Evolutionary conservation across 2,329 filamentous ascomycete species (phyloP), one percentile per base, ranked within the genome.

Genomic region (Cladosporium oxysporum): DNA sequence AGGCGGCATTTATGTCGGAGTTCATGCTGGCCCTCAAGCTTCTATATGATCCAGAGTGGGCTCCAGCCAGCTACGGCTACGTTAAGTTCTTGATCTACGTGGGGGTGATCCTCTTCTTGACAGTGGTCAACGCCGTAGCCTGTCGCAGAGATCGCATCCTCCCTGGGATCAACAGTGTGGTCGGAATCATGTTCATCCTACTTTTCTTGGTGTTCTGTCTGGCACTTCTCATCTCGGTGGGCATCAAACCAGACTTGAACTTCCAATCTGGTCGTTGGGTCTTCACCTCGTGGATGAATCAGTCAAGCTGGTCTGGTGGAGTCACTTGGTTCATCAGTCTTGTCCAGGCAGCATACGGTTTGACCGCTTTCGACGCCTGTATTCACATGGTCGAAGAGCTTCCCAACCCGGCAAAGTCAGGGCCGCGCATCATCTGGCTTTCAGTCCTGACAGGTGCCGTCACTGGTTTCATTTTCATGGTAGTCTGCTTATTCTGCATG

Each of bases 381-480:
- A 85, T 87, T 44, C 85, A 87, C 71, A 82, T 87, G 78, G 82
- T 85, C 2, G 85, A 87, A 68, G 84, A 87, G 70, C 84, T 87
- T 1, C 84, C 84, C 1, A 75, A 78, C 4, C 84, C 85, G 1
- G 76, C 83, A 33, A 81, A 76, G 41, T 85, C 84, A 64, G 82
- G 81, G 0, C 85, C 85, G 0, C 77, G 77, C 18, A 80, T 83
- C 3, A 85, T 87, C 68, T 85, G 81, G 77, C 78, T 86, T 21
- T 82, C 84, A 0, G 82, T 87, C 0, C 67, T 81, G 0, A 78
- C 79, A n/a, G 72, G 72, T 23, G 71, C 72, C 3, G 70, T 79
- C 0, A 75, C 85, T 0, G 86, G 85, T 0, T 84, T 87, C 53
- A 78, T 82, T n/a, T 85, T 87, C 78, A 71, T 87, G n/a, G 78